Evolutionary conservation across 2,329 filamentous ascomycete species (phyloP), one percentile per base, ranked within the genome.

Genomic region (Pseudocercospora fijiensis): DNA sequence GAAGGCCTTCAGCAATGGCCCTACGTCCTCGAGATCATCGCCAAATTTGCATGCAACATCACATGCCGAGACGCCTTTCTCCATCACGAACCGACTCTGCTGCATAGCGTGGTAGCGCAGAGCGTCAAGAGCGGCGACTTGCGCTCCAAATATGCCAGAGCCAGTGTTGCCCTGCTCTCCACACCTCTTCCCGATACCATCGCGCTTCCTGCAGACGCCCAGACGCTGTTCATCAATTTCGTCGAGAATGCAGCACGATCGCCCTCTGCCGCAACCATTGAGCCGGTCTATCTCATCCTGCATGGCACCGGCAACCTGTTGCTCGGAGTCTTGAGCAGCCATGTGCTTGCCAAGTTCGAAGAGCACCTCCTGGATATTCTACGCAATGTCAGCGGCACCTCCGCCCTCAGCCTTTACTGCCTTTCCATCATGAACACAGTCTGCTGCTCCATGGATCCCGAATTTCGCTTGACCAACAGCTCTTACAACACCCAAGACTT

Each of bases 1-100:
- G 79, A 83, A 63, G 81, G 80, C 26, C 73, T 86, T 37, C 78
- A 81, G 33, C 78, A 80, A 52, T 85, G 83, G 74, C 77, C 80
- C 3, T 82, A 82, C 64, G 79, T 41, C n/a, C 69, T 86, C 61
- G 75, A 78, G 28, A 76, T 86, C 27, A 72, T 87, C 43, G 73
- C 78, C n/a, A 72, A 69, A 41, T 78, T 87, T 67, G 71, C 69
- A 2, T 58, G 57, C 57, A 65, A 69, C 16, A 24, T 61, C 16
- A 47, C 53, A 9, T 58, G 74, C 28, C 66, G 76, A 61, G 71
- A 77, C 67, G 70, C 74, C 2, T 60, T 78, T 8, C 64, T 78
- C 10, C 56, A 58, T 20, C 65, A 66, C 18, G 71, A 77, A 43
- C 73, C 75, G 8, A 70, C 67, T n/a, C 57, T 77, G 0, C 68